Base-by-base conservation (phyloP, 176 grass and related monocot species). In the Oryza glaberrima region DNA sequence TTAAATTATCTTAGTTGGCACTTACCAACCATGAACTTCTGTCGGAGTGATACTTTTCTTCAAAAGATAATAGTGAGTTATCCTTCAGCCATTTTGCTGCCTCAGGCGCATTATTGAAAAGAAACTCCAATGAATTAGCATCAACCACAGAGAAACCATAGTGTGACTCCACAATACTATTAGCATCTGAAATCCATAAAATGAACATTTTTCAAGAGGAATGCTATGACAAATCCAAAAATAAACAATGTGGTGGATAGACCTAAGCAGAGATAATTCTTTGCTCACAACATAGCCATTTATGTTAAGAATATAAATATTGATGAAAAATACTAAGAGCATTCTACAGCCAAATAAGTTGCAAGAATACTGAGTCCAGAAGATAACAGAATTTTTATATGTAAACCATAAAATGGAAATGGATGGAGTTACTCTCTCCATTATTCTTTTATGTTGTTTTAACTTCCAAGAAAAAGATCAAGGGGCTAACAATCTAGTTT, bases 111-210 rank as follows among this genome's bases (percentile, higher is more conserved):
- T 98, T 84, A 67, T 95, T 84, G 74, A 98, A 98, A 88, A 95
- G 77, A 72, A 98, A 98, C 73, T 92, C 90, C 80, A 98, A 86
- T 6, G 93, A 92, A 82, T 98, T 98, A 72, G 96, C 86, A 94
- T 98, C 93, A 60, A 94, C 85, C 14, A 98, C 91, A 54, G 93
- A 91, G 78, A 98, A 98, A 82, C 85, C 93, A 90, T 98, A 98
- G 72, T 77, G 92, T 35, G 96, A 93, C 69, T 92, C 89, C 65
- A 92, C 65, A 75, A 95, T 70, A 61, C 86, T 87, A 89, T 84
- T 81, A 61, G 70, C 81, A 90, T 88, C 96, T 98, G 92, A 80
- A 90, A 78, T 46, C 72, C 65, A 90, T 64, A 73, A 86, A 84
- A 46, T 10, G 28, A 32, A 82, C 28, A 58, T 52, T 76, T 76